Evolutionary conservation across 2,329 filamentous ascomycete genomes (phyloP), one percentile per base, ranked within the genome.

Genomic region (Colletotrichum karsti): DNA sequence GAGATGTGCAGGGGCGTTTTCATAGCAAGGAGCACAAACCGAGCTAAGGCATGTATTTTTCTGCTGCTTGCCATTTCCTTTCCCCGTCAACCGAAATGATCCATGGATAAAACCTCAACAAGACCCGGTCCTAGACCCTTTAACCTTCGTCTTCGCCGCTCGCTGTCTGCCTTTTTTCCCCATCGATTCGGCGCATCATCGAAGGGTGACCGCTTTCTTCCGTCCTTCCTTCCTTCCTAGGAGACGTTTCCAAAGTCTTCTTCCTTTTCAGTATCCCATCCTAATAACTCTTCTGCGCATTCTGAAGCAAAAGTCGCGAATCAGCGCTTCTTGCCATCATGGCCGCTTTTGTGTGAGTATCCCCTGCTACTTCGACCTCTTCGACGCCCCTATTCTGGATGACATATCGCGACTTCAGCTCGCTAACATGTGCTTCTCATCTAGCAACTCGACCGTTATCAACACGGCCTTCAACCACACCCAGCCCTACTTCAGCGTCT

Each of bases 401-500:
- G 54, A 70, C 56, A 44, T 33, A 51, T 35, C 24, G 35, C 28
- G 28, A 54, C 56, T 9, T 26, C 33, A 56, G 46, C 15, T 39
- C n/a, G 33, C 60, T 71, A 50, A 72, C 39, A 24, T 37, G 35
- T 44, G 15, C 46, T 35, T 59, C n/a, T 56, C 39, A 71, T 57
- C 58, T 63, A 87, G 85, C 67, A 89, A 88, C 78, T 80, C 85
- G 73, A 89, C 87, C 67, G 73, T 78, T 66, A 77, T 83, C 63
- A 71, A 76, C 53, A 77, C 77, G 68, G 78, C 79, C 70, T 79
- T 86, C 62, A 85, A 83, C 79, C 80, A 84, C 72, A 82, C 83
- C 48, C 79, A 82, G 69, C 82, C 83, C 73, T 89, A 89, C 77
- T 80, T 88, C 42, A 82, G 80, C 72, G 87, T 91, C 70, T 85